phyloP scores from a whole-genome alignment of 306 rosid species.

The Sesbania bispinosa region DNA sequence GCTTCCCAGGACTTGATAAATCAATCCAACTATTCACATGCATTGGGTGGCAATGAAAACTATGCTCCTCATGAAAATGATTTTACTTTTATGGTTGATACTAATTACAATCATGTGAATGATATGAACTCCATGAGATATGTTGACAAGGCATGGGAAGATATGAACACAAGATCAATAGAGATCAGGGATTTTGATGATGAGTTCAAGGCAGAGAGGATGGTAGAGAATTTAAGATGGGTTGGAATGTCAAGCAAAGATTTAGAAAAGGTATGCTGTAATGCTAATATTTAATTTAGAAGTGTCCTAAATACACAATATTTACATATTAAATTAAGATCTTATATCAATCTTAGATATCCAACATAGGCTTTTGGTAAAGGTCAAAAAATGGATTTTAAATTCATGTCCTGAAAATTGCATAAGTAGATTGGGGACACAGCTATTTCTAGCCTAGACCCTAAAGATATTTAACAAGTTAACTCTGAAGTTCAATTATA shows the following conservation, averaged over 20 bases:
- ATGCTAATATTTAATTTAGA: not conserved
- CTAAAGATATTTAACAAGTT: not conserved
- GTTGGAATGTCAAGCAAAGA: constrained; percentile 76
- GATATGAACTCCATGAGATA: constrained; percentile 40
- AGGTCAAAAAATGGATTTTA: too few species aligned
- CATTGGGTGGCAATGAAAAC: constrained; percentile 40
- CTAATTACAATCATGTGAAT: constrained; percentile 29
- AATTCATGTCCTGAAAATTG: too few species aligned
- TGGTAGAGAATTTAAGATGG: constrained; percentile 80
- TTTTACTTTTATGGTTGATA: constrained; percentile 65
- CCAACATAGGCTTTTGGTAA: too few species aligned
- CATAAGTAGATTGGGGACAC: not conserved
- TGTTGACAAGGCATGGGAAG: constrained; percentile 55
- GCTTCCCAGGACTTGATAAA: constrained; percentile 71
- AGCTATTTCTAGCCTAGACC: not conserved
- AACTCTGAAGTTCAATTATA: not conserved
- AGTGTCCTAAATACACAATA: too few species aligned
- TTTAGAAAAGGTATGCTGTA: constrained; percentile 52
- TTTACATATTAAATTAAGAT: too few species aligned
- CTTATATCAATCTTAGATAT: too few species aligned
- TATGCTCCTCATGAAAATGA: constrained; percentile 42
- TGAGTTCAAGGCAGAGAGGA: constrained; percentile 50
- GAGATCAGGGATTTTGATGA: constrained; percentile 56
- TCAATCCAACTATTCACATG: constrained; percentile 40
- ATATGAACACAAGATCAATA: constrained; percentile 45